Percentiles rank a stretch among this genome's conserved stretches.
These are phyloP conservation scores for Arachnopeziza araneosa DNA, from an alignment of 2,329 filamentous ascomycete species.

Conservation along the genomic window DNA sequence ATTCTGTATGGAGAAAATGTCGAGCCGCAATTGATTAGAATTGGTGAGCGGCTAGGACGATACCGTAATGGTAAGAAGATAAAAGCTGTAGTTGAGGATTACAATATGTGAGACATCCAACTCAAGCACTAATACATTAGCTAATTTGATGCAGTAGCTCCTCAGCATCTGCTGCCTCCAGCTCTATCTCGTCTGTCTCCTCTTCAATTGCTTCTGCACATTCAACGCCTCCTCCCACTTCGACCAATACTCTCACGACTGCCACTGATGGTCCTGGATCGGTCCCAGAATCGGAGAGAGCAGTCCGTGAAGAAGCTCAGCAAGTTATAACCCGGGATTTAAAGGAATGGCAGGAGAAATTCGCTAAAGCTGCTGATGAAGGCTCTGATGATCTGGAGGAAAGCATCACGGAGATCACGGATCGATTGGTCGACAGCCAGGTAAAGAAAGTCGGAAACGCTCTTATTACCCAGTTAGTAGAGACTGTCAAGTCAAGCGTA, in stretches of 20 bases:
- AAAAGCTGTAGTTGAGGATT: conserved; percentile 51
- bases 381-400: conserved; percentile 64
- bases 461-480: conserved; percentile 63
- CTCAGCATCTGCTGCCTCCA: conserved; percentile 23
- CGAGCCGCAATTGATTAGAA: conserved; percentile 88
- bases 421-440: conserved; percentile 58
- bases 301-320: conserved; percentile 50
- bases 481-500: conserved; percentile 59
- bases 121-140: no score
- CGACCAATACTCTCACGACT: background rate
- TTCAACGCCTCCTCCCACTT: conserved; percentile 14
- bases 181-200: conserved; percentile 21
- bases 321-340: conserved; percentile 74
- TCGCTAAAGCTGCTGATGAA: conserved; percentile 77
- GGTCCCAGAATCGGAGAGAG: conserved; percentile 38
- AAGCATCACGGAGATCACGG: conserved; percentile 65
- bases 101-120: conserved; percentile 37
- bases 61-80: conserved; percentile 60
- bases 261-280: conserved; percentile 26
- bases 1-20: conserved; percentile 86
- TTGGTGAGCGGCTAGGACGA: conserved; percentile 79
- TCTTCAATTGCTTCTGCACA: conserved; percentile 22
- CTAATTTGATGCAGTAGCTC: conserved; percentile 15
- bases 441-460: conserved; percentile 60
- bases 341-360: conserved; percentile 81